Evolutionary conservation across 1,284 basidiomycete species (phyloP).

Genomic region (Puccinia polysora): DNA sequence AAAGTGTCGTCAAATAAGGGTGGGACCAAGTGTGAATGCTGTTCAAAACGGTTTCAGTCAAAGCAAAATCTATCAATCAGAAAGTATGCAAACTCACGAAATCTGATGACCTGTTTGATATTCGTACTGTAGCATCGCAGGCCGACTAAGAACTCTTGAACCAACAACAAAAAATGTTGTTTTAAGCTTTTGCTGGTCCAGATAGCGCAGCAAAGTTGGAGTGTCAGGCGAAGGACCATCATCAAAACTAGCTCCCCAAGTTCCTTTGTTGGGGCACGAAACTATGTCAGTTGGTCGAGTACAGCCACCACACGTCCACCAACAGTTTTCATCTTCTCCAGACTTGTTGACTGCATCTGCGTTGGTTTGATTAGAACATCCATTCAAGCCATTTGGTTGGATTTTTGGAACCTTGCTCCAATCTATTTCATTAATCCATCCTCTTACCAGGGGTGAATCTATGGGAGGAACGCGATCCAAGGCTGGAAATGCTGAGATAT

Average conservation of each 20-base stretch:
- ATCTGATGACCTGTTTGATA: slow-evolving; percentile 61
- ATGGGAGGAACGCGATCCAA: slow-evolving; percentile 66
- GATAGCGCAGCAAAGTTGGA: slow-evolving; percentile 61
- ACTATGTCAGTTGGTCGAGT: slow-evolving; percentile 70
- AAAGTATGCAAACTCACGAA: slow-evolving; percentile 22
- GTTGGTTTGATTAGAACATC: slow-evolving; percentile 61
- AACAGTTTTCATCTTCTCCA: slow-evolving; percentile 59
- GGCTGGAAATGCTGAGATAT: slow-evolving; percentile 61
- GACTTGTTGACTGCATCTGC: slow-evolving; percentile 59
- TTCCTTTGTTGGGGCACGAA: slow-evolving; percentile 70
- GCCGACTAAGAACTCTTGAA: slow-evolving; percentile 76
- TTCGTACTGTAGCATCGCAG: slow-evolving; percentile 71
- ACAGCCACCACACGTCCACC: slow-evolving; percentile 82
- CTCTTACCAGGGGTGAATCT: slow-evolving; percentile 65
- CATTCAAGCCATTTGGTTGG: slow-evolving; percentile 58
- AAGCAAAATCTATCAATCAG: slow-evolving; percentile 50
- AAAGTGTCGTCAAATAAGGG: slow-evolving; percentile 66
- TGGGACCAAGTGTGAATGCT: slow-evolving; percentile 58
- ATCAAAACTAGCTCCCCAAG: slow-evolving; percentile 62
- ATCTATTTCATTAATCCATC: slow-evolving; percentile 63
- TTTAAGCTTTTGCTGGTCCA: slow-evolving; percentile 63
- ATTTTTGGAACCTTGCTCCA: slow-evolving; percentile 57
- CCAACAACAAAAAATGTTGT: slow-evolving; percentile 92
- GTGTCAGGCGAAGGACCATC: slow-evolving; percentile 49
- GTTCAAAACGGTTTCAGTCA: slow-evolving; percentile 49